Percentiles rank a stretch among this genome's conserved stretches.
These are phyloP conservation scores for Eutypella sp. DNA, from an alignment of 2,329 filamentous ascomycete species.

Conservation along the genomic window DNA sequence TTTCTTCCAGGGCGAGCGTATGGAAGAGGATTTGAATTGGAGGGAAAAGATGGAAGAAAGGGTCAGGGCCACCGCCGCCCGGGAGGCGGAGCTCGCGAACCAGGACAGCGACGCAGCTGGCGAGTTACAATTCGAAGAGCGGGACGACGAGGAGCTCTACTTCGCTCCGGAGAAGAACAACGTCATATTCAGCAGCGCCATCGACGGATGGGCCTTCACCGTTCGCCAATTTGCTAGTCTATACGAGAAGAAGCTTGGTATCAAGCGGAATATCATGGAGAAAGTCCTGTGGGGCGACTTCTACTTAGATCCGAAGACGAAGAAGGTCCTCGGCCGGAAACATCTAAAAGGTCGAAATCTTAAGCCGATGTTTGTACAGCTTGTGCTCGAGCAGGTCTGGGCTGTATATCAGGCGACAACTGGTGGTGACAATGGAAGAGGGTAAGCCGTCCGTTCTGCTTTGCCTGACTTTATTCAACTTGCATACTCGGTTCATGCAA, in stretches of 20 bases:
- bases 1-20: slow-evolving; percentile 95
- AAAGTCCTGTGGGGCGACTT: slow-evolving; percentile 97
- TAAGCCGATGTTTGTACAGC: slow-evolving; percentile 96
- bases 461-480: no score
- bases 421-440: slow-evolving; percentile 75
- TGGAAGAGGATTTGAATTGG: slow-evolving; percentile 98
- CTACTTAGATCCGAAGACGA: slow-evolving; percentile 95
- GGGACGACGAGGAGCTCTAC: slow-evolving; percentile 94
- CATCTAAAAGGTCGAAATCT: slow-evolving; percentile 87
- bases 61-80: slow-evolving; percentile 65
- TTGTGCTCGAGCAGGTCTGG: slow-evolving; percentile 95
- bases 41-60: slow-evolving; percentile 86
- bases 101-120: slow-evolving; percentile 47
- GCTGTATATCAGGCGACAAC: slow-evolving; percentile 88
- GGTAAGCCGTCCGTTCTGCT: no score
- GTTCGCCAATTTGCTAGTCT: slow-evolving; percentile 87
- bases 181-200: slow-evolving; percentile 95
- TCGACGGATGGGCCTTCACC: slow-evolving; percentile 99
- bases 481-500: no score
- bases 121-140: slow-evolving; percentile 74
- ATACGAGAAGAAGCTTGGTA: slow-evolving; percentile 95
- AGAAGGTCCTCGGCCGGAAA: slow-evolving; percentile 83
- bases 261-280: slow-evolving; percentile 82
- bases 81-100: slow-evolving; percentile 45
- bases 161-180: slow-evolving; percentile 98